phyloP scores from a whole-genome alignment of 768 basidiomycete genomes.

The Mycena capillaripes region DNA sequence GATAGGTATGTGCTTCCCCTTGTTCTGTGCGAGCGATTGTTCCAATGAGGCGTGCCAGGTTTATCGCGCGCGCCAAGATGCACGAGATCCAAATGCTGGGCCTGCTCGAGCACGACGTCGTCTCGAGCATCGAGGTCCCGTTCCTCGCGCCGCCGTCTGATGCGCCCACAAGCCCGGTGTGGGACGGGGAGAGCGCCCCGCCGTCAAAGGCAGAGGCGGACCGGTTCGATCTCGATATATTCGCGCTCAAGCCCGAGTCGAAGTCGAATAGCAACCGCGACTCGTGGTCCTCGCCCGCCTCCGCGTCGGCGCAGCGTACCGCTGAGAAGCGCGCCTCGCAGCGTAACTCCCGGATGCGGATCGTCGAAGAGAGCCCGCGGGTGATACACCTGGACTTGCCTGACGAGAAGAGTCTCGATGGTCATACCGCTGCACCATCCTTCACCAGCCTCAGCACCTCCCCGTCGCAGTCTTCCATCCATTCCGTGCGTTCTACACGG shows the following conservation, averaged over 20 bases:
- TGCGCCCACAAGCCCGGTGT: slow-evolving; percentile 45
- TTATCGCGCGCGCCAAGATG: slow-evolving; percentile 96
- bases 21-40: slow-evolving; percentile 18
- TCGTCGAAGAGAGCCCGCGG: slow-evolving; percentile 83
- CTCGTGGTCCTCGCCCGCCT: slow-evolving; percentile 56
- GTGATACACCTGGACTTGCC: slow-evolving; percentile 66
- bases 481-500: slow-evolving; percentile 63
- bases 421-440: slow-evolving; percentile 38
- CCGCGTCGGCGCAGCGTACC: slow-evolving; percentile 52
- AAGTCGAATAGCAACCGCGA: slow-evolving; percentile 49
- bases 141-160: slow-evolving; percentile 65
- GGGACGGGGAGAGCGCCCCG: slow-evolving; percentile 52
- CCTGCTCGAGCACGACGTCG: slow-evolving; percentile 90
- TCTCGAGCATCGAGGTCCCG: slow-evolving; percentile 91
- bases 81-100: slow-evolving; percentile 97
- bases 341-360: slow-evolving; percentile 65
- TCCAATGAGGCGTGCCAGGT: slow-evolving; percentile 67
- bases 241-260: slow-evolving; percentile 63
- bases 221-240: slow-evolving; percentile 80
- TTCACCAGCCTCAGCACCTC: slow-evolving; percentile 64
- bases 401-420: slow-evolving; percentile 52
- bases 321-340: slow-evolving; percentile 62
- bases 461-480: slow-evolving; percentile 77
- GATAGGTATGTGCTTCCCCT: slow-evolving; percentile 68
- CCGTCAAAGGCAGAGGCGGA: slow-evolving; percentile 72